Conservation (phyloP, 2,329 filamentous ascomycete genomes). For the Stemphylium vesicarium region DNA sequence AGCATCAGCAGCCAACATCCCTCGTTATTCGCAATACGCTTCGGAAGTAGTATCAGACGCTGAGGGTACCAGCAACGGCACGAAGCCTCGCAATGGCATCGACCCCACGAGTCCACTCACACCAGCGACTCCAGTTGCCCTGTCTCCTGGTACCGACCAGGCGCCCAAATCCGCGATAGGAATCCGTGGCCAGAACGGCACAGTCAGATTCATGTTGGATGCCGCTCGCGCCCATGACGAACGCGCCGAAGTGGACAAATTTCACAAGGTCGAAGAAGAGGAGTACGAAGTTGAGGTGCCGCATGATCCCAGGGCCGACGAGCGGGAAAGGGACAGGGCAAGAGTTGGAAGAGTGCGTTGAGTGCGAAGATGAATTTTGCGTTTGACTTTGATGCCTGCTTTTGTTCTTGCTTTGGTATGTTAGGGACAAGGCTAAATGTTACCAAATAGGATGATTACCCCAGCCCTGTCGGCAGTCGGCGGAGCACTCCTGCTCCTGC, state of each 20-base stretch:
- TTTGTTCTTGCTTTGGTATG: background rate
- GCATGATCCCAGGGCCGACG: conserved; percentile 25
- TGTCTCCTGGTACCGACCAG: conserved; percentile 43
- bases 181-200: conserved; percentile 66
- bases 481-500: background rate
- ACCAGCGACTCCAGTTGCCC: conserved; percentile 55
- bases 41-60: conserved; percentile 33
- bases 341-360: conserved; percentile 38
- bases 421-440: background rate
- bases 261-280: conserved; percentile 76
- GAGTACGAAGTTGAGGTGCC: conserved; percentile 76
- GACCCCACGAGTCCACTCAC: conserved; percentile 42
- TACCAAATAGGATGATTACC: conserved; percentile 2
- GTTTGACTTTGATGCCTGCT: conserved; percentile 5
- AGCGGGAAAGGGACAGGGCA: conserved; percentile 27
- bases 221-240: conserved; percentile 76
- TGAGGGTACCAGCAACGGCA: conserved; percentile 28
- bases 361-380: conserved; percentile 27
- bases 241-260: conserved; percentile 68
- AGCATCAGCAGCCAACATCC: conserved; percentile 66
- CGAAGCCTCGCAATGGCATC: conserved; percentile 44
- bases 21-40: conserved; percentile 64
- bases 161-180: conserved; percentile 47
- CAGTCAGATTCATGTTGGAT: conserved; percentile 89
- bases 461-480: background rate